Conservation (phyloP, 495 filamentous ascomycete genomes). For the Trichocladium antarcticum region DNA sequence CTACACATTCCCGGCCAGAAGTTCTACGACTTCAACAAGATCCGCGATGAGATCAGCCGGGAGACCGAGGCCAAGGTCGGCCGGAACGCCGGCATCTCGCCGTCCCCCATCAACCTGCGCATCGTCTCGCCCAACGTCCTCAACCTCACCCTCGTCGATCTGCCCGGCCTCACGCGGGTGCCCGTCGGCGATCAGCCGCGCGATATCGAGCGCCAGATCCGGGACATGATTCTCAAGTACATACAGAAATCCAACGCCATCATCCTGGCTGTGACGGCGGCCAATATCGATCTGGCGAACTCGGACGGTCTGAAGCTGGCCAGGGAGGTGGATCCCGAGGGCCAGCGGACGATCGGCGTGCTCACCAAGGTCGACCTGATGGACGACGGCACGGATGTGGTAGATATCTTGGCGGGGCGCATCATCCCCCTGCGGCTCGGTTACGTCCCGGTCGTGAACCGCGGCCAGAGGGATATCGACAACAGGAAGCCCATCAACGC, state of each 20-base stretch:
- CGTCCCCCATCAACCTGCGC: constrained; percentile 88
- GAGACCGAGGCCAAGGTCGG: constrained; percentile 97
- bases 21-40: constrained; percentile 98
- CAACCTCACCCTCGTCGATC: constrained; percentile 92
- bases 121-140: constrained; percentile 98
- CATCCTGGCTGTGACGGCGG: constrained; percentile 89
- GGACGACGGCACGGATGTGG: constrained; percentile 98
- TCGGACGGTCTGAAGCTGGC: constrained; percentile 96
- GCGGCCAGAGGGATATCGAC: constrained; percentile 98
- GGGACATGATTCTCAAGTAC: constrained; percentile 97
- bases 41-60: constrained; percentile 92
- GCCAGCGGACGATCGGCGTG: constrained; percentile 96
- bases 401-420: constrained; percentile 96
- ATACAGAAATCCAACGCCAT: constrained; percentile 98
- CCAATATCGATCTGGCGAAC: constrained; percentile 96
- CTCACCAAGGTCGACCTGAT: constrained; percentile 98
- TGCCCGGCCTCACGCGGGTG: constrained; percentile 95
- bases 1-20: constrained; percentile 97
- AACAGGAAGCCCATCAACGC: constrained; percentile 89
- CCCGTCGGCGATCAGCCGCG: constrained; percentile 96
- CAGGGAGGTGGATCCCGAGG: constrained; percentile 94
- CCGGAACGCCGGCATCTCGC: constrained; percentile 90
- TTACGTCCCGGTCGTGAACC: constrained; percentile 97
- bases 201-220: constrained; percentile 96
- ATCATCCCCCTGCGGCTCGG: constrained; percentile 93